Evolutionary conservation across 805 yeast species (phyloP).

Genomic region (Spathaspora passalidarum): DNA sequence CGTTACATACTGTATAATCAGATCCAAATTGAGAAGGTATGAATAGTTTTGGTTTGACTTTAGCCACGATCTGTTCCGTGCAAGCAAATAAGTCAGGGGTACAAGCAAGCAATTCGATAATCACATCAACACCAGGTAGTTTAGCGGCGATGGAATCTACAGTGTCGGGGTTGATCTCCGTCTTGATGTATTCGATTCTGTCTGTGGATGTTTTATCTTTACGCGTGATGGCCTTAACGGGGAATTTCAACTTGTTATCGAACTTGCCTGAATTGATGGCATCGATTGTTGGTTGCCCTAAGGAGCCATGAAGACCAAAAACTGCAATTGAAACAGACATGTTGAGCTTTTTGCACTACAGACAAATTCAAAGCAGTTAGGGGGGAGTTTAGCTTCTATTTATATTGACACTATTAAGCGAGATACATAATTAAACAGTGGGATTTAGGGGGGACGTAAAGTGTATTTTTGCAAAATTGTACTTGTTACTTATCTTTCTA

Average conservation of each 20-base stretch:
- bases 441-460: no score
- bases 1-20: constrained; percentile 28
- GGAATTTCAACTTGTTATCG: constrained; percentile 38
- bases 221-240: constrained; percentile 52
- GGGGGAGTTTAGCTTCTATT: no score
- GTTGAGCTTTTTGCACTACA: no score
- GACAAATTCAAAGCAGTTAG: no score
- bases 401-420: no score
- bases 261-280: constrained; percentile 45
- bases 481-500: no score
- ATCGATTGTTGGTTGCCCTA: constrained; percentile 47
- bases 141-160: constrained; percentile 21
- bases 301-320: constrained; percentile 49
- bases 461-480: no score
- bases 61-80: constrained; percentile 35
- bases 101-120: constrained; percentile 42
- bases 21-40: constrained; percentile 63
- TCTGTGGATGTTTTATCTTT: constrained; percentile 34
- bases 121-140: constrained; percentile 31
- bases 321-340: constrained; percentile 42
- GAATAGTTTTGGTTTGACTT: constrained; percentile 47
- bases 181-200: constrained; percentile 37
- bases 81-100: constrained; percentile 27
- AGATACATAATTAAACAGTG: no score
- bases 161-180: constrained; percentile 14